Evolutionary conservation across 805 yeast genomes (phyloP).

Genomic region (Kockiozyma suomiensis): DNA sequence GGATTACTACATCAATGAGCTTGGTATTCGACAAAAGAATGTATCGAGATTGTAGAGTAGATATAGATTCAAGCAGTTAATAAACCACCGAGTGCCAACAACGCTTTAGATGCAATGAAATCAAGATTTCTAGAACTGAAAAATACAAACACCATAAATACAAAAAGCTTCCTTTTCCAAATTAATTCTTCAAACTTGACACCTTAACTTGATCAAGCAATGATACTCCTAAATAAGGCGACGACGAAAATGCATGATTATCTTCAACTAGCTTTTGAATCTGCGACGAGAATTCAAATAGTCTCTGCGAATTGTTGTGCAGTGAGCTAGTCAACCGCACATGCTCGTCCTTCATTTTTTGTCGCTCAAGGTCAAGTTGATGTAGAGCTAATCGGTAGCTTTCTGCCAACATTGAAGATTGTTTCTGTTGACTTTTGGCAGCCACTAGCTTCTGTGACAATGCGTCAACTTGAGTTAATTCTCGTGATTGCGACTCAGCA

Average conservation of each 20-base stretch:
- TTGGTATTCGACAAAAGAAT: not conserved
- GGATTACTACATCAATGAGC: not conserved
- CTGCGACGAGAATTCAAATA: conserved; percentile 16
- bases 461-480: not conserved
- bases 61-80: not conserved
- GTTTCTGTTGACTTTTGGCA: not conserved
- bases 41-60: not conserved
- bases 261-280: conserved; percentile 20
- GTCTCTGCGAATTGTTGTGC: conserved; percentile 10
- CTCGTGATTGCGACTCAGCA: not conserved
- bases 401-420: not conserved
- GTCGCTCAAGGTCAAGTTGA: conserved; percentile 17
- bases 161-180: not conserved
- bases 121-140: not conserved
- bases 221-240: conserved; percentile 1
- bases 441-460: not conserved
- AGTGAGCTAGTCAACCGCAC: not conserved
- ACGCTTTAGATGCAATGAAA: too few relatives aligned
- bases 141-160: not conserved
- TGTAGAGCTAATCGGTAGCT: not conserved
- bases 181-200: not conserved
- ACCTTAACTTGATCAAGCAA: not conserved
- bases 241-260: conserved; percentile 11
- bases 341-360: conserved; percentile 8
- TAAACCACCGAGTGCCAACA: too few relatives aligned